Evolutionary conservation across 805 yeast species (phyloP), one percentile per base, ranked within the genome.

Genomic region (Metahyphopichia silvanorum): DNA sequence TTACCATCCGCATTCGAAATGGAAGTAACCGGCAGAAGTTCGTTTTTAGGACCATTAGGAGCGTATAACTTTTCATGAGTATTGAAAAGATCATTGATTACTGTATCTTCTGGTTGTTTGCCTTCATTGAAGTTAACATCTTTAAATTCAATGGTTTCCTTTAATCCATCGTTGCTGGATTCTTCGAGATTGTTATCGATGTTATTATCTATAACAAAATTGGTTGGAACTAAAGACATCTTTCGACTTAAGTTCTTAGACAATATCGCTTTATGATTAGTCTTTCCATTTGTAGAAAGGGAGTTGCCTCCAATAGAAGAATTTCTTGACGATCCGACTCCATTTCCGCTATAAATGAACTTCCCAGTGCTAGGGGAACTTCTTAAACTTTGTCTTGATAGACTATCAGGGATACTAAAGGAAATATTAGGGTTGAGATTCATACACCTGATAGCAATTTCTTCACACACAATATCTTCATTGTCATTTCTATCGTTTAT

Each of bases 11-110:
- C 21, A 19, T 19, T 19, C 21, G 21, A 23, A 23, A 23, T 12
- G 5, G 25, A 15, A n/a, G n/a, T n/a, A n/a, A n/a, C n/a, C n/a
- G n/a, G n/a, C n/a, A n/a, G n/a, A n/a, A n/a, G n/a, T n/a, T n/a
- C n/a, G n/a, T n/a, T n/a, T n/a, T n/a, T n/a, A 14, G 12, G 15
- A 9, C 22, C 16, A 16, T 33, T 29, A 6, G 49, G 43, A 8
- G 41, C 47, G 31, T 44, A 60, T 3, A 64, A 44, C 29, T 51
- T 50, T 29, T 66, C 69, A 37, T 64, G 71, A 4, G 55, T 51
- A 2, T 48, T 24, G 21, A 60, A 53, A 20, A 65, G 40, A 19
- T 45, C 55, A 18, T 31, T 35, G 12, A 34, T 25, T 15, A 11
- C 20, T 11, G 10, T 12, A 15, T 12, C 27, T 14, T 10, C 16